A percentile compares a stretch with the other conserved stretches of the same genome.
Conservation (phyloP, 2,329 filamentous ascomycete genomes). For the Colletotrichum scovillei region DNA sequence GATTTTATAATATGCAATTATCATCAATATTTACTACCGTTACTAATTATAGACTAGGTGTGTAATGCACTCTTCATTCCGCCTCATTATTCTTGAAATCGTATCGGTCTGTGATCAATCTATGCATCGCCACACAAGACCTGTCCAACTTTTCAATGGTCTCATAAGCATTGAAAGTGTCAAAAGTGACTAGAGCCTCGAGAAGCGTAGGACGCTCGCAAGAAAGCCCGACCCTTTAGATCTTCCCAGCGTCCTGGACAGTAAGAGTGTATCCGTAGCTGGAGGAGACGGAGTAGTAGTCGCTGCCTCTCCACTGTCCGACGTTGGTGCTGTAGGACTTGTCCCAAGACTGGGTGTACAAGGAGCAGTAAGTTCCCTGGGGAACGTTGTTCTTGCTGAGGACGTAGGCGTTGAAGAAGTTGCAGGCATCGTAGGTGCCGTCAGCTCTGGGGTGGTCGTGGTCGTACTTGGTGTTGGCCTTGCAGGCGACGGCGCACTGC, state of each 20-base stretch:
- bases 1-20: neutral
- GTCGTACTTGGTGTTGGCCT: slow-evolving; percentile 19
- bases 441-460: slow-evolving; percentile 11
- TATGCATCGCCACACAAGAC: neutral
- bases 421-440: slow-evolving; percentile 29
- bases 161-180: neutral
- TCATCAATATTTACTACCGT: neutral
- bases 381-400: slow-evolving; percentile 10
- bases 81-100: neutral
- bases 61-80: neutral
- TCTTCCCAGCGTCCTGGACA: neutral
- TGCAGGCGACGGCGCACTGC: slow-evolving; percentile 21
- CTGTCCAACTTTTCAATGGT: neutral
- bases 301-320: slow-evolving; percentile 19
- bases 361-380: slow-evolving; percentile 19
- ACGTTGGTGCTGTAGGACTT: slow-evolving; percentile 31
- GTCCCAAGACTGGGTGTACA: slow-evolving; percentile 24
- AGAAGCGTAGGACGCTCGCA: neutral
- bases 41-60: neutral
- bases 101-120: neutral
- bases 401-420: slow-evolving; percentile 31
- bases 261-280: slow-evolving; percentile 22
- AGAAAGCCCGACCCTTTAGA: neutral
- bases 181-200: neutral
- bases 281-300: slow-evolving; percentile 22